Evolutionary conservation across 2,329 filamentous ascomycete species (phyloP).

Genomic region (Xylariaceae sp.): DNA sequence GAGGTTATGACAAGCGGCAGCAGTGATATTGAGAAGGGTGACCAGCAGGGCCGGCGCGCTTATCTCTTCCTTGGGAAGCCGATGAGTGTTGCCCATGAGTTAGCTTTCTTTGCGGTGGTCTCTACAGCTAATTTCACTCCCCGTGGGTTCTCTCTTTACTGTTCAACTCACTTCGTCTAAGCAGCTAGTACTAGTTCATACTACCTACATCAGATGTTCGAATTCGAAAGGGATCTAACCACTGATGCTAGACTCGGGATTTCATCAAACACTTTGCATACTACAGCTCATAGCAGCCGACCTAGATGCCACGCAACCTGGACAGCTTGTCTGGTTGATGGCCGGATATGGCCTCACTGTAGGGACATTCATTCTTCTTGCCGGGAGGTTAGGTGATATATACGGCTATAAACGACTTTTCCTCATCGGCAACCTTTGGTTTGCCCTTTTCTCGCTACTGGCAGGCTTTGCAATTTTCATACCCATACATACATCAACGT

Average conservation of each 20-base stretch:
- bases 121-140: constrained; percentile 43
- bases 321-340: constrained; percentile 53
- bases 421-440: constrained; percentile 56
- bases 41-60: constrained; percentile 28
- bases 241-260: constrained; percentile 35
- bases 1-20: constrained; percentile 30
- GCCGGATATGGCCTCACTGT: constrained; percentile 56
- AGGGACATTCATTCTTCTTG: constrained; percentile 57
- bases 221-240: constrained; percentile 11
- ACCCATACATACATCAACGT: constrained; percentile 10
- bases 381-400: constrained; percentile 56
- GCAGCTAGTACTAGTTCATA: not conserved
- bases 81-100: constrained; percentile 38
- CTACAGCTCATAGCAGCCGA: constrained; percentile 53
- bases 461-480: constrained; percentile 51
- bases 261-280: constrained; percentile 41
- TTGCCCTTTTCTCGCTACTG: constrained; percentile 54
- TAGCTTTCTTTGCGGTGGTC: constrained; percentile 38
- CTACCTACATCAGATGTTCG: not conserved
- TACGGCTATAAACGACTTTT: constrained; percentile 58
- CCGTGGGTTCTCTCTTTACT: constrained; percentile 30
- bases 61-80: constrained; percentile 39
- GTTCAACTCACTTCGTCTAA: not conserved
- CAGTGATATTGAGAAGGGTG: constrained; percentile 33
- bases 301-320: constrained; percentile 49